Conservation (phyloP, 768 basidiomycete species). For the Gymnopilus dilepis region DNA sequence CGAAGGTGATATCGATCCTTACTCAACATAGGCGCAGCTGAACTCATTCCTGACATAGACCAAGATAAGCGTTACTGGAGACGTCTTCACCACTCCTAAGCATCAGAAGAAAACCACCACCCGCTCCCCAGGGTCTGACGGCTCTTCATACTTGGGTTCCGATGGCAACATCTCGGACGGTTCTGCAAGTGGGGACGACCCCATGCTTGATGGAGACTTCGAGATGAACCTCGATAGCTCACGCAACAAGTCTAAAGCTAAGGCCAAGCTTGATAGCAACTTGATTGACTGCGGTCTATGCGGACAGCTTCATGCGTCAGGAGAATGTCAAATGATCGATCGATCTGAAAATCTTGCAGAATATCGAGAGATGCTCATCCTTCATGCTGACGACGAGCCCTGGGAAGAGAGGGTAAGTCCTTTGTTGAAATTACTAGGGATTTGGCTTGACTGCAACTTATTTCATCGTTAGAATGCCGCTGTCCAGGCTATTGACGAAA, state of each 20-base stretch:
- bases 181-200: constrained; percentile 32
- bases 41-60: constrained; percentile 28
- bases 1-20: constrained; percentile 38
- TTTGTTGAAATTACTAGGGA: not conserved
- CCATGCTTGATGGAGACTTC: constrained; percentile 26
- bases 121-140: constrained; percentile 33
- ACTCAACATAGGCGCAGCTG: not conserved
- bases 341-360: constrained; percentile 69
- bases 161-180: constrained; percentile 30
- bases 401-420: constrained; percentile 63
- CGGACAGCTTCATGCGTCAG: constrained; percentile 52
- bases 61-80: constrained; percentile 31
- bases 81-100: constrained; percentile 14
- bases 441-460: no score
- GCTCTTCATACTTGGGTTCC: constrained; percentile 40
- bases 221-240: constrained; percentile 8
- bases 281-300: constrained; percentile 64
- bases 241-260: constrained; percentile 25
- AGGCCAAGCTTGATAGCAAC: constrained; percentile 1
- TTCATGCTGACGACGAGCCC: constrained; percentile 69
- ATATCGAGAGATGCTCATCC: constrained; percentile 69
- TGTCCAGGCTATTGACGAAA: constrained; percentile 71
- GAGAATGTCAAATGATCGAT: constrained; percentile 68
- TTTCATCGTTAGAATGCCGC: constrained; percentile 57
- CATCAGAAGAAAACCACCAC: constrained; percentile 25